These are phyloP conservation scores for Glycine tomentella DNA, from an alignment of 306 rosid species.

Conservation along the genomic window DNA sequence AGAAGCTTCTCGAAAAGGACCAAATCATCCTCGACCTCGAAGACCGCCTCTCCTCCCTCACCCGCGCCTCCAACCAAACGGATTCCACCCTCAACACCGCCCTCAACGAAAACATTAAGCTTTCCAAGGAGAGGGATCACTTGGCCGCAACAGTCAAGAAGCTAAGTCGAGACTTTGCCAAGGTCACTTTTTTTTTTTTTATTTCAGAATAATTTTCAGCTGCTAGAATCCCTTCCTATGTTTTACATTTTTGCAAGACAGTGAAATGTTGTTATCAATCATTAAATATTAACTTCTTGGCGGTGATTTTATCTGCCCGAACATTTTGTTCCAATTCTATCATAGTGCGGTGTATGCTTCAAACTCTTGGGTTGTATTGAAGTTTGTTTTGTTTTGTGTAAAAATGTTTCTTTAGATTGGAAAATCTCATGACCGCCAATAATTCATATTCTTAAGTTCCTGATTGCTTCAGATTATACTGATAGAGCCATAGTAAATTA, in stretches of 20 bases:
- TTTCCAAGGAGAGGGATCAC: slow-evolving; percentile 80
- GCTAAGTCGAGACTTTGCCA: slow-evolving; percentile 84
- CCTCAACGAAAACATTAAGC: slow-evolving; percentile 71
- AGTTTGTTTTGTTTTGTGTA: slow-evolving; percentile 25
- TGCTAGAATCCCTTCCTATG: not conserved
- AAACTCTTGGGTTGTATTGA: slow-evolving; percentile 20
- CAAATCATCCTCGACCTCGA: slow-evolving; percentile 60
- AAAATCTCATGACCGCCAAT: slow-evolving; percentile 1
- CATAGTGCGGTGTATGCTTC: slow-evolving; percentile 17
- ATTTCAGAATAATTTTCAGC: not conserved
- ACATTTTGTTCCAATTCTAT: slow-evolving; percentile 15
- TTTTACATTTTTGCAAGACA: not conserved
- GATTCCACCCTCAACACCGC: slow-evolving; percentile 63
- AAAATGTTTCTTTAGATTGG: not conserved
- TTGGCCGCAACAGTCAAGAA: slow-evolving; percentile 72
- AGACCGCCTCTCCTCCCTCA: slow-evolving; percentile 58
- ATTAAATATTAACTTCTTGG: slow-evolving; percentile 6
- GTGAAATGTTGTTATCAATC: not conserved
- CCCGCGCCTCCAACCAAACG: slow-evolving; percentile 61
- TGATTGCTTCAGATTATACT: slow-evolving; percentile 12
- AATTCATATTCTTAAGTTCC: not conserved
- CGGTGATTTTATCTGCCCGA: slow-evolving; percentile 12
- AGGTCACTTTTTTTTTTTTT: slow-evolving; percentile 46
- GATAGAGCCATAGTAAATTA: slow-evolving; percentile 24
- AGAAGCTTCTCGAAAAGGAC: slow-evolving; percentile 70